Percentiles rank a stretch among this genome's conserved stretches.
These are phyloP conservation scores for Senna siamea DNA, from an alignment of 306 rosid genomes.

Conservation along the genomic window DNA sequence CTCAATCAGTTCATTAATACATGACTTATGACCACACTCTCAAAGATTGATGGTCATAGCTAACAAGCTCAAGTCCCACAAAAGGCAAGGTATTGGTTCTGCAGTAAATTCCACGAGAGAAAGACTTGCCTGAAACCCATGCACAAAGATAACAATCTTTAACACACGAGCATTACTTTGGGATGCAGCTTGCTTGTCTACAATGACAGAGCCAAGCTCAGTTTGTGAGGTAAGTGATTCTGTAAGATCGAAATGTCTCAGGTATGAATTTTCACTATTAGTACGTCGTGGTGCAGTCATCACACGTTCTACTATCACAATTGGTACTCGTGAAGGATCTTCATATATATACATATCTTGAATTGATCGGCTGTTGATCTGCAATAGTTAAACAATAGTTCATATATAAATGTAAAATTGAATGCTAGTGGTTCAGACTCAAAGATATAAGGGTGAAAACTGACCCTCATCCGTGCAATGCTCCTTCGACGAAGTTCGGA, in stretches of 20 bases:
- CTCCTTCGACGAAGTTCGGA: slow-evolving; percentile 89
- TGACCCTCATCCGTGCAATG: slow-evolving; percentile 87
- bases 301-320: slow-evolving; percentile 85
- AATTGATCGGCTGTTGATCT: slow-evolving; percentile 82
- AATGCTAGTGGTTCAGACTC: slow-evolving; percentile 23
- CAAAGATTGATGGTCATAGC: slow-evolving; percentile 6
- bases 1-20: background rate
- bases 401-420: slow-evolving; percentile 8
- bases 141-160: slow-evolving; percentile 92
- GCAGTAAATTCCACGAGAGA: slow-evolving; percentile 30
- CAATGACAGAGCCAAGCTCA: slow-evolving; percentile 46
- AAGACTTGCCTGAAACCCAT: slow-evolving; percentile 99
- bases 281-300: slow-evolving; percentile 71
- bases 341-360: slow-evolving; percentile 93
- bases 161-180: slow-evolving; percentile 59
- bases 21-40: slow-evolving; percentile 1
- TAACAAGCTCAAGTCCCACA: slow-evolving; percentile 32
- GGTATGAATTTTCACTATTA: slow-evolving; percentile 70
- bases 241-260: slow-evolving; percentile 53
- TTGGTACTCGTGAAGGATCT: slow-evolving; percentile 77
- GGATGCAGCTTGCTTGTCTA: slow-evolving; percentile 47
- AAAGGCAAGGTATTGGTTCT: too few species aligned
- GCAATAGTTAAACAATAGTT: slow-evolving; percentile 32
- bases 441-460: slow-evolving; percentile 33
- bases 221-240: slow-evolving; percentile 43